Evolutionary conservation across 2,329 filamentous ascomycete genomes (phyloP).

Genomic region (Chrysoporthe cubensis): DNA sequence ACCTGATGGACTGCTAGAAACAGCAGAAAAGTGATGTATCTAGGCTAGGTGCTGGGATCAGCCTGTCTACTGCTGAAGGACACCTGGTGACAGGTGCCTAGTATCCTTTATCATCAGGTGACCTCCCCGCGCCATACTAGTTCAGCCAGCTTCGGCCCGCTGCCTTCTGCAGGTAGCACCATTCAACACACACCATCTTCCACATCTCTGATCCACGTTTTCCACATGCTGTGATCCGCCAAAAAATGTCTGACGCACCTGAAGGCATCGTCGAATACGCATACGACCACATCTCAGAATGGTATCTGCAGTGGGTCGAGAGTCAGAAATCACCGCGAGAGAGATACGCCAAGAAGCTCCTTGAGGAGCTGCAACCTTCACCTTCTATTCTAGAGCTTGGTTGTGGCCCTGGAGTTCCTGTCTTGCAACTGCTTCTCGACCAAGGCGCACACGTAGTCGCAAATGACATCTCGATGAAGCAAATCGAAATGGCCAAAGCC

Average conservation of each 20-base stretch:
- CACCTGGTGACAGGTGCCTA: too few species aligned
- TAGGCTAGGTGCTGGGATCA: too few species aligned
- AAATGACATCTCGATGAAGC: slow-evolving; percentile 1
- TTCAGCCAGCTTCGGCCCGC: too few species aligned
- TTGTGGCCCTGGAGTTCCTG: slow-evolving; percentile 1
- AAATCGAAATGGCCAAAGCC: slow-evolving; percentile 1
- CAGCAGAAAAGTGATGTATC: too few species aligned
- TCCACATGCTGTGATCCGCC: background rate
- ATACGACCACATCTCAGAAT: slow-evolving; percentile 1
- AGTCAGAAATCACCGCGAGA: slow-evolving; percentile 3
- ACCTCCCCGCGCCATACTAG: too few species aligned
- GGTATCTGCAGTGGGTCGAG: slow-evolving; percentile 4
- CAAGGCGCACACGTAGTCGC: background rate
- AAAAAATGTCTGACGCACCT: background rate
- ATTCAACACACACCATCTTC: background rate
- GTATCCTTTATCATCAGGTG: too few species aligned
- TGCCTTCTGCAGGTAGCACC: background rate
- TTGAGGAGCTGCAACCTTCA: slow-evolving; percentile 4
- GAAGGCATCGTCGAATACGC: background rate
- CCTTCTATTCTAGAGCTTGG: slow-evolving; percentile 3
- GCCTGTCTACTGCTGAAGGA: too few species aligned
- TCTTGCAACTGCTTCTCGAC: slow-evolving; percentile 1
- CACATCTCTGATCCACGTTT: background rate
- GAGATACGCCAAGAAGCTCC: slow-evolving; percentile 4
- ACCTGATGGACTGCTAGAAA: too few species aligned